phyloP scores from a whole-genome alignment of 805 yeast species.

The Candida odintsovae region DNA sequence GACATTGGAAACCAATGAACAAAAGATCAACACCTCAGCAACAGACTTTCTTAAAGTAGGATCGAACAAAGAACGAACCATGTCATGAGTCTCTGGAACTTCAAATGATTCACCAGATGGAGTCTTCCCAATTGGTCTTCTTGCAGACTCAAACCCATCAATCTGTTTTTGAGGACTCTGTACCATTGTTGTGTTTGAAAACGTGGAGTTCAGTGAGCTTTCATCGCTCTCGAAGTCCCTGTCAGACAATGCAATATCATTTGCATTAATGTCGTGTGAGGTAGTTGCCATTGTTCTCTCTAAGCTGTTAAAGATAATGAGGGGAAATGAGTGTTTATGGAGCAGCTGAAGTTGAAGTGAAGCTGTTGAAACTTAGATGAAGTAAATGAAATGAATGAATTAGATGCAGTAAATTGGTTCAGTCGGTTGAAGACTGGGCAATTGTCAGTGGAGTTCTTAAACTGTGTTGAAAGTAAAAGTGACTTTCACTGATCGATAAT shows the following conservation, averaged over 20 bases:
- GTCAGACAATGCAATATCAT: not conserved
- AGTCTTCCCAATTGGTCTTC: conserved; percentile 17
- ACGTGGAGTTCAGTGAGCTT: not conserved
- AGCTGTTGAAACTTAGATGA: not conserved
- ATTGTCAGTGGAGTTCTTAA: not conserved
- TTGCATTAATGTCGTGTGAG: not conserved
- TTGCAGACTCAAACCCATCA: not conserved
- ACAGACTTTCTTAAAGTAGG: conserved; percentile 66
- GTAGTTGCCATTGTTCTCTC: not conserved
- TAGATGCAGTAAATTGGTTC: not conserved
- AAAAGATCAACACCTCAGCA: conserved; percentile 56
- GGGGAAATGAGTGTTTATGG: not conserved
- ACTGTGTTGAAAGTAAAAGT: not conserved
- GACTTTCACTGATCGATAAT: not conserved
- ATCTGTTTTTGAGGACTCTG: not conserved
- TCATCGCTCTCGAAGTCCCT: not conserved
- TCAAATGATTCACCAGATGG: conserved; percentile 26
- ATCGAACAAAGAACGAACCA: conserved; percentile 77
- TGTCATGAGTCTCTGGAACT: conserved; percentile 62
- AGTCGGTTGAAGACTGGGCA: not conserved
- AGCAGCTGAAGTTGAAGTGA: not conserved
- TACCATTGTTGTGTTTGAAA: not conserved
- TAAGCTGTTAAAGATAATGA: not conserved
- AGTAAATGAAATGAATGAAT: no score
- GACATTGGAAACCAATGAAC: conserved; percentile 33